These are phyloP conservation scores for Drechslerella dactyloides DNA, from an alignment of 2,329 filamentous ascomycete genomes.

Conservation along the genomic window DNA sequence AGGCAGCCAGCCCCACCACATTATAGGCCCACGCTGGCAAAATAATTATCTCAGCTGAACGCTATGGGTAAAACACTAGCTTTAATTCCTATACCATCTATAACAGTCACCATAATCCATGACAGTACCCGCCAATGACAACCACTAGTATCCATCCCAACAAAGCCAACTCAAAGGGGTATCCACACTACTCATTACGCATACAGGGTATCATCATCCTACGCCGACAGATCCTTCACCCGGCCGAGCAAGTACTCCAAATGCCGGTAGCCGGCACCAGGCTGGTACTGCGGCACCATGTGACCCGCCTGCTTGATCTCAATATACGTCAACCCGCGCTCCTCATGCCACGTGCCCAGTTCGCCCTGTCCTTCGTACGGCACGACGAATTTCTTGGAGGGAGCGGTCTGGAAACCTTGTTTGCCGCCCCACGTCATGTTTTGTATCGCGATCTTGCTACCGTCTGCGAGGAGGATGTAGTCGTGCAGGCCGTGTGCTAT, in stretches of 20 bases:
- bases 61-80: too few relatives aligned
- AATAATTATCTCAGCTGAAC: too few relatives aligned
- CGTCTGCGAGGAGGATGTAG: constrained; percentile 71
- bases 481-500: constrained; percentile 76
- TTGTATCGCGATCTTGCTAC: constrained; percentile 74
- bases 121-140: too few relatives aligned
- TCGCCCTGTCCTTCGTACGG: constrained; percentile 70
- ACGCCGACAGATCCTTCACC: constrained; percentile 64
- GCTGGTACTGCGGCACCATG: constrained; percentile 72
- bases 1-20: too few relatives aligned
- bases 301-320: constrained; percentile 71
- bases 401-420: constrained; percentile 71
- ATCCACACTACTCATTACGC: not conserved
- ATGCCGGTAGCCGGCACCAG: constrained; percentile 72
- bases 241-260: constrained; percentile 77
- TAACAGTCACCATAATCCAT: too few relatives aligned
- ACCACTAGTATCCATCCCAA: too few relatives aligned
- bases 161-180: too few relatives aligned
- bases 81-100: too few relatives aligned
- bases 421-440: constrained; percentile 80
- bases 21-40: too few relatives aligned
- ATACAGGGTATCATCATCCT: not conserved
- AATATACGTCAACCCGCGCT: constrained; percentile 76
- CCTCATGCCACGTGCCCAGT: constrained; percentile 73
- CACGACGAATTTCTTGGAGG: constrained; percentile 70